Evolutionary conservation across 306 rosid genomes (phyloP), one percentile per base, ranked within the genome.

Genomic region (Notholithocarpus densiflorus): DNA sequence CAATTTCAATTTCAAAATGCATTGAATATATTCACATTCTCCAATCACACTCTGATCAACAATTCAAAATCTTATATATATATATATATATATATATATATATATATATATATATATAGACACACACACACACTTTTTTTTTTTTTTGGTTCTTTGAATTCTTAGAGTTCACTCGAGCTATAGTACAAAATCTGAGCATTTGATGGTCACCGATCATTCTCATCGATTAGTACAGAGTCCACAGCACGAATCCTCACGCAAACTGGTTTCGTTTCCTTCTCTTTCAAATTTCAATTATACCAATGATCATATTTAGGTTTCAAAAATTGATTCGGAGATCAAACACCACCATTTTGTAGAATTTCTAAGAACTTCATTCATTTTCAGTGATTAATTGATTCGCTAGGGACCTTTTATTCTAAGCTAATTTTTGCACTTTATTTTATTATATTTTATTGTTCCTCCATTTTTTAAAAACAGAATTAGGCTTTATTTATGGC

Each of bases 151-250:
- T 34, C 43, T 34, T 34, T 34, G 43, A 34, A 34, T 34, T 34
- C 2, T 34, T 6, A 6, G 43, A 88, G 20, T 84, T 94, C 76
- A 91, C 92, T 66, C 80, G 85, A 76, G 71, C 82, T 74, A 40
- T 94, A 52, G 64, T 92, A 9, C 27, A 71, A 19, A 89, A 89
- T 32, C 84, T 94, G 48, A 80, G 85, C 84, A 78, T 73, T 15
- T 84, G 92, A 24, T 77, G 87, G 26, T 88, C 95, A 24, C 93
- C 93, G 72, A 74, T 70, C 15, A 85, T 94, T 60, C 76, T 80
- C 76, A 84, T 94, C 27, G 73, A 91, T 72, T 93, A 92, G 11
- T 94, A 91, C 81, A 77, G 86, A 71, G 92, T 75, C 71, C 85
- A 89, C 84, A 89, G 98, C 82, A 10, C 82, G 12, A 24, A 77